Conservation (phyloP, 2,329 filamentous ascomycete species). For the Exophiala phaeomuriformis region DNA sequence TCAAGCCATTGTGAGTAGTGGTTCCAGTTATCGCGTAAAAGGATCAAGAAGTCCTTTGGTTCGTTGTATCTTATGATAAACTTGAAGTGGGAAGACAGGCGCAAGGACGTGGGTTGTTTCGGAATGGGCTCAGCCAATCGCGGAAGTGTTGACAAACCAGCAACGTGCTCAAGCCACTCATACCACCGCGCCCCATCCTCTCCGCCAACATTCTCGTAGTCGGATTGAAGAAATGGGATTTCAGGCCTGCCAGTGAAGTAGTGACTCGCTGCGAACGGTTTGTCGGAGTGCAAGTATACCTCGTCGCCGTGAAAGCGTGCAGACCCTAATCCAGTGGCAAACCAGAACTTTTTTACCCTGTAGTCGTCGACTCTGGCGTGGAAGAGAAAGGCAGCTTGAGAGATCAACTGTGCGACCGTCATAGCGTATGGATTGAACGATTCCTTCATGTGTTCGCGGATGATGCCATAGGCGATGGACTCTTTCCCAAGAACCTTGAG, state of each 20-base stretch:
- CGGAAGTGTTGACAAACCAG: slow-evolving; percentile 3
- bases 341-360: slow-evolving; percentile 2
- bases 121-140: not conserved
- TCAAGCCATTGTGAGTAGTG: slow-evolving; percentile 4
- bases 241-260: slow-evolving; percentile 1
- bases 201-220: not conserved
- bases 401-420: not conserved
- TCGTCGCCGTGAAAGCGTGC: slow-evolving; percentile 1
- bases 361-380: slow-evolving; percentile 2
- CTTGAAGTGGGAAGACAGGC: not conserved
- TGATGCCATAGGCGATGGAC: not conserved
- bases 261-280: slow-evolving; percentile 1
- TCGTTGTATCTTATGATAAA: slow-evolving; percentile 1
- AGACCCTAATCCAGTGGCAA: not conserved
- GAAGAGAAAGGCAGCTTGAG: slow-evolving; percentile 3
- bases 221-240: slow-evolving; percentile 3
- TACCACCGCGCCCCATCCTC: slow-evolving; percentile 1
- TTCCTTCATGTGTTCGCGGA: not conserved
- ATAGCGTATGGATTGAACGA: not conserved
- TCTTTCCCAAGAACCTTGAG: slow-evolving; percentile 3
- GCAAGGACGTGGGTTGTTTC: not conserved
- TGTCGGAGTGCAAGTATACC: slow-evolving; percentile 1
- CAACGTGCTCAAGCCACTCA: slow-evolving; percentile 1
- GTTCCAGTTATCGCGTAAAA: slow-evolving; percentile 4
- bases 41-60: slow-evolving; percentile 3